Evolutionary conservation across 805 yeast genomes (phyloP).

Genomic region (Phaffomyces antillensis): DNA sequence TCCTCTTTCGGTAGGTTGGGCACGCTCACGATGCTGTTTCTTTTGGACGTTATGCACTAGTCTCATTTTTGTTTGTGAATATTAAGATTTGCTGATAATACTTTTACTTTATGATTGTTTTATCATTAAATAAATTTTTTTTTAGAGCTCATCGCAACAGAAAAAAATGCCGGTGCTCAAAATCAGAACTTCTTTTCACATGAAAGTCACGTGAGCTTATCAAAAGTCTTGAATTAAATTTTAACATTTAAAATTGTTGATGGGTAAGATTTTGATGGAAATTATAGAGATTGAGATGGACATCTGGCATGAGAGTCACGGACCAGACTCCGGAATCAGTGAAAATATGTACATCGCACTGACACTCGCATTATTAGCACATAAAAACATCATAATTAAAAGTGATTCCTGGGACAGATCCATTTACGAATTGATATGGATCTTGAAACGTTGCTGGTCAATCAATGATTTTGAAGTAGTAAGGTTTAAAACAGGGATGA

Average conservation of each 20-base stretch:
- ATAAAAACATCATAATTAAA: slow-evolving; percentile 20
- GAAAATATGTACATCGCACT: slow-evolving; percentile 10
- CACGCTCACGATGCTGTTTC: slow-evolving; percentile 91
- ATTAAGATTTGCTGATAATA: neutral
- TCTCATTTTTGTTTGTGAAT: slow-evolving; percentile 48
- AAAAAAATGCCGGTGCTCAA: too few relatives aligned
- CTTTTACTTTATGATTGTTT: neutral
- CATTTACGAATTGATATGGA: neutral
- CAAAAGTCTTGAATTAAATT: too few relatives aligned
- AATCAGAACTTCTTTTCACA: too few relatives aligned
- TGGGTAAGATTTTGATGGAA: neutral
- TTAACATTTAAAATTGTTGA: neutral
- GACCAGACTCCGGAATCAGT: neutral
- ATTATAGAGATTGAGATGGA: neutral
- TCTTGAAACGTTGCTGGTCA: neutral
- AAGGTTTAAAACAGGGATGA: neutral
- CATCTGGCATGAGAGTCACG: neutral
- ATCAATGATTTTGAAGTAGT: neutral
- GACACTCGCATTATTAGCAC: slow-evolving; percentile 17
- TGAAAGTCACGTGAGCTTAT: too few relatives aligned
- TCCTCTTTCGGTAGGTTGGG: slow-evolving; percentile 72
- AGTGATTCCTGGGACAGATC: neutral
- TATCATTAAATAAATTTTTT: neutral
- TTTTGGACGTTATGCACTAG: slow-evolving; percentile 88
- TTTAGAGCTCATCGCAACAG: too few relatives aligned